A percentile compares a stretch with the other conserved stretches of the same genome.
These are phyloP conservation scores for Microdochium paspali DNA, from an alignment of 2,329 filamentous ascomycete species.

Conservation along the genomic window DNA sequence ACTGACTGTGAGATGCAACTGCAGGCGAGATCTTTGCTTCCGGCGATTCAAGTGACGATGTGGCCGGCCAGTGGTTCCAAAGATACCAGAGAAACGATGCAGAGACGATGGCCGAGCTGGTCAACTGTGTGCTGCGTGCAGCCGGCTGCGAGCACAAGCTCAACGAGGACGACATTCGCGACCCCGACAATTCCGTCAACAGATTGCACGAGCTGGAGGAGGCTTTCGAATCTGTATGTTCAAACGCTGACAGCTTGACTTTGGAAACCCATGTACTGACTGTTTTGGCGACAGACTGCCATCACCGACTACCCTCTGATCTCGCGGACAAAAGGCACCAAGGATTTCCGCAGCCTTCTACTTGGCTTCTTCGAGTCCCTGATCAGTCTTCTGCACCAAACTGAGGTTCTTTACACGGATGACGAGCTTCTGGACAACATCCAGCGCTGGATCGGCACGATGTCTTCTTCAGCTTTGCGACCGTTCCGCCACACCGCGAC, in stretches of 20 bases:
- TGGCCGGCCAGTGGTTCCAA: conserved; percentile 51
- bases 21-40: conserved; percentile 55
- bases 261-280: conserved; percentile 2
- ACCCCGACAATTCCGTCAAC: conserved; percentile 77
- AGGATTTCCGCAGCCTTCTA: conserved; percentile 69
- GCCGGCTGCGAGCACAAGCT: conserved; percentile 76
- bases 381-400: conserved; percentile 69
- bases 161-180: conserved; percentile 73
- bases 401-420: conserved; percentile 73
- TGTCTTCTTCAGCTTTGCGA: conserved; percentile 80
- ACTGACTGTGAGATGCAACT: conserved; percentile 7
- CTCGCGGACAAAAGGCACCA: conserved; percentile 66
- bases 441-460: conserved; percentile 77
- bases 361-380: conserved; percentile 71
- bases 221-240: conserved; percentile 67
- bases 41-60: conserved; percentile 43
- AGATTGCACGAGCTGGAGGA: conserved; percentile 78
- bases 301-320: conserved; percentile 89
- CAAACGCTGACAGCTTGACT: not conserved
- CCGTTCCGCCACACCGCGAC: conserved; percentile 94
- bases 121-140: conserved; percentile 59
- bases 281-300: conserved; percentile 43
- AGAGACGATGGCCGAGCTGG: conserved; percentile 48
- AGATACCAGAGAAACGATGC: conserved; percentile 46
- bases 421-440: conserved; percentile 76